Base-by-base conservation (phyloP, 78 protist species). In the Dictyostelium brefeldianum region DNA sequence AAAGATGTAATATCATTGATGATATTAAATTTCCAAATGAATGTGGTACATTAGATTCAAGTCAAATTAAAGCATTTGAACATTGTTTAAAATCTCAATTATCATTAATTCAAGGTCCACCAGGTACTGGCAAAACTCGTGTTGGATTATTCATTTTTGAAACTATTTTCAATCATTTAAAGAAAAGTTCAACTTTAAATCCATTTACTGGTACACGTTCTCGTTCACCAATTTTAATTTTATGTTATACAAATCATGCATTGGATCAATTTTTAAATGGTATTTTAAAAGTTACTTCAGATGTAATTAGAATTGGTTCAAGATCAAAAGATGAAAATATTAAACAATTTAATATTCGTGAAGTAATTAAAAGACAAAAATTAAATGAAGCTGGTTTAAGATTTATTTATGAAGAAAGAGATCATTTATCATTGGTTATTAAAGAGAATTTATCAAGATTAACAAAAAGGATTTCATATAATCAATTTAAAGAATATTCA, bases 211-310 rank as follows among this genome's bases (percentile, higher is more conserved):
- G 8, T 20, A 8, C 4, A 0, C 1, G 8, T 1, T 4, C 46
- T 17, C 3, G 11, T 5, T 31, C 18, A 22, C 91, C 91, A 27
- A 95, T 97, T n/a, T 71, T 97, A 3, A 27, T 62, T 14, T n/a
- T 96, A 41, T 90, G 97, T 80, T 90, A 89, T 67, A 97, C 99
- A 41, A 98, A 98, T 80, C 99, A 98, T 83, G 98, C 99, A 0
- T 84, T 98, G 27, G 99, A 98, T 82, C 97, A 95, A 57, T 97
- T 97, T 54, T 79, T 98, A 17, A 92, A 96, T 50, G 77, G 18
- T 18, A 41, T 96, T 47, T 5, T 71, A 4, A 64, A 81, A 43
- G 62, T 46, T 14, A 90, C 78, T 1, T 36, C 4, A 6, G 69
- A 59, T 27, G 62, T 69, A 6, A 80, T 90, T 57, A 51, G 89